Conservation (phyloP, 257 asterid species). For the Buddleja alternifolia region DNA sequence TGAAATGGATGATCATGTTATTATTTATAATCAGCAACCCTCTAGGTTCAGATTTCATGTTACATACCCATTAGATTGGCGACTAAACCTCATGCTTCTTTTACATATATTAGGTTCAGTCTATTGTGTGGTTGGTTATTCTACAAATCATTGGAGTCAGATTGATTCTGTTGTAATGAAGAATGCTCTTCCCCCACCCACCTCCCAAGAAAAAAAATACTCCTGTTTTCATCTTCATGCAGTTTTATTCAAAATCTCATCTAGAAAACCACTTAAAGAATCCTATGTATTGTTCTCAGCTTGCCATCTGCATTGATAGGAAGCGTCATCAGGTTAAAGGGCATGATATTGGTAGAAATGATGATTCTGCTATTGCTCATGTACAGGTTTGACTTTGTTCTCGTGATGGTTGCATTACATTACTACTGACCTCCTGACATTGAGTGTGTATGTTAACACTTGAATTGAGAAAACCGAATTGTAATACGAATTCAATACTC, state of each 20-base stretch:
- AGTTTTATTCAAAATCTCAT: not conserved
- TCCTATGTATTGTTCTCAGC: slow-evolving; percentile 41
- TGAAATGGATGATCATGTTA: not conserved
- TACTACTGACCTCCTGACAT: slow-evolving; percentile 12
- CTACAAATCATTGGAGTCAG: not conserved
- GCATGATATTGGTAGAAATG: slow-evolving; percentile 33
- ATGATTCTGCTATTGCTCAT: slow-evolving; percentile 30
- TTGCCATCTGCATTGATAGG: slow-evolving; percentile 66
- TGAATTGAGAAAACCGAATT: no score
- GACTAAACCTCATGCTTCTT: not conserved
- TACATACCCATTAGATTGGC: not conserved
- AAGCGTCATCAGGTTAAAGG: slow-evolving; percentile 46
- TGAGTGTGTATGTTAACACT: no score
- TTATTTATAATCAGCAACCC: not conserved
- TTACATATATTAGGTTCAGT: not conserved
- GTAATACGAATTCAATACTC: no score
- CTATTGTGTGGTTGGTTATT: not conserved
- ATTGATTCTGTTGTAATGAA: not conserved
- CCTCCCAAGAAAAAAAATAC: not conserved
- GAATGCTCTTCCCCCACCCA: not conserved
- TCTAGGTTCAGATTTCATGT: not conserved
- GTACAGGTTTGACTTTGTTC: slow-evolving; percentile 39
- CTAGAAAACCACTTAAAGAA: slow-evolving; percentile 6
- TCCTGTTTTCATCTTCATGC: not conserved
- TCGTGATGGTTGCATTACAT: slow-evolving; percentile 14